Evolutionary conservation across 495 filamentous ascomycete genomes (phyloP).

Genomic region (Physcia stellaris): DNA sequence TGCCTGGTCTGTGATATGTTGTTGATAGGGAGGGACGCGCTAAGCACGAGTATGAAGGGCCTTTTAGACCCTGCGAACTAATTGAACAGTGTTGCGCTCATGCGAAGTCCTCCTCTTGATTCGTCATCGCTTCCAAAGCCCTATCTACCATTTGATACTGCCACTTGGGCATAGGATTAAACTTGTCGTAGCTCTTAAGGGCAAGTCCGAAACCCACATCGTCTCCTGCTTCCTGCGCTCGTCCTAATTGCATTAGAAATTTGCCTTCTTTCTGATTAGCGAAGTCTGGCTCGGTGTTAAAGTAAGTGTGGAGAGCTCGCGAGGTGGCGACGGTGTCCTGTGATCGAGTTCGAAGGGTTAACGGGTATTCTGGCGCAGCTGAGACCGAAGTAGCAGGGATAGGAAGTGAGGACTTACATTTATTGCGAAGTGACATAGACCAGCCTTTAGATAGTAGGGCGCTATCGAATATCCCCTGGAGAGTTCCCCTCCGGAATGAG

Average conservation of each 20-base stretch:
- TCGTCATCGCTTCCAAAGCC: conserved; percentile 70
- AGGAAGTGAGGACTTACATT: conserved; percentile 27
- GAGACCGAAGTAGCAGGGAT: conserved; percentile 14
- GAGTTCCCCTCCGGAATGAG: conserved; percentile 56
- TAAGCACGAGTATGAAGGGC: no score
- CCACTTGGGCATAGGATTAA: conserved; percentile 90
- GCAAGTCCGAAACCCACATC: conserved; percentile 74
- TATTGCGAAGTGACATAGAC: conserved; percentile 66
- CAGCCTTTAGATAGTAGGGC: conserved; percentile 84
- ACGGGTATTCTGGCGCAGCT: conserved; percentile 7
- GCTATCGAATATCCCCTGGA: conserved; percentile 86
- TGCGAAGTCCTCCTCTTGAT: conserved; percentile 61
- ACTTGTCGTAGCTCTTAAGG: conserved; percentile 73
- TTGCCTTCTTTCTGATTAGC: conserved; percentile 61
- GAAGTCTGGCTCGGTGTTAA: conserved; percentile 69
- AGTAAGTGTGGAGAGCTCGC: conserved; percentile 66
- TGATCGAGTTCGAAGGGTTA: background rate
- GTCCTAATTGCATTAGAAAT: conserved; percentile 58
- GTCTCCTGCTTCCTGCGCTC: conserved; percentile 57
- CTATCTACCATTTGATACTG: conserved; percentile 74
- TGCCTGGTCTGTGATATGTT: no score
- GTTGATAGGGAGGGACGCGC: no score
- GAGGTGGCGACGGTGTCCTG: conserved; percentile 60
- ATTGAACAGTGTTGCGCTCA: no score
- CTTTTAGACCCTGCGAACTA: no score